Base-by-base conservation (phyloP, 2,329 filamentous ascomycete genomes). In the Diplodia seriata region DNA sequence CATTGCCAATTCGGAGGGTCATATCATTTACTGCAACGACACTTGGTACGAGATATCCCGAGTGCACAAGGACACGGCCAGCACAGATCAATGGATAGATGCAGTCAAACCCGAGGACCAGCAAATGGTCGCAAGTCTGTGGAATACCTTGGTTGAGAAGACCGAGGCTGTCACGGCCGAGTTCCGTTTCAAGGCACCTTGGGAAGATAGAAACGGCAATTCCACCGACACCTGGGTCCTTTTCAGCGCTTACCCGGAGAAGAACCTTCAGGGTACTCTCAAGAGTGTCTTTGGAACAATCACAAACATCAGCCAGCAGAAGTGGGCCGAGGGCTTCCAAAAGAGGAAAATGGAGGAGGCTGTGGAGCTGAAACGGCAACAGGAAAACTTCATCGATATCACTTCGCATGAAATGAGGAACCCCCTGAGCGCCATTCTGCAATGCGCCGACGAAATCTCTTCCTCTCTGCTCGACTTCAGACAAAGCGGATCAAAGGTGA, bases 281-380 rank as follows among this genome's bases (percentile, higher is more conserved):
- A 92, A 92, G 79, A 88, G 89, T 70, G 89, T 93, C 2, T 93
- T 94, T 72, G 91, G 91, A 64, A 91, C 89, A 74, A 90, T 96
- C 63, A 94, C 92, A 0, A 92, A 96, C 74, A 96, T 97, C 71
- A 93, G 90, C 20, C 87, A 91, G 66, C 91, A 95, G 76, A 97
- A 96, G 76, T 90, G 90, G 84, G 92, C 92, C 1, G 92, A 96
- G 77, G 89, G 90, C 56, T 88, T 93, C 40, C 91, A 96, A 77
- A 92, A 87, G 73, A 85, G 89, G 54, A 88, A 91, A 68, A 90
- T 91, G 74, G 87, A 94, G 73, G 92, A 95, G 76, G 93, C 92
- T 0, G 87, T 94, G 2, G 90, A 94, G 75, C 84, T 93, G 69
- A 95, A 95, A 77, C 84, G 89, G 5, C 90, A 91, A 74, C 92